Evolutionary conservation across 140 eudicot species (phyloP).

Genomic region (Oenanthe javanica): DNA sequence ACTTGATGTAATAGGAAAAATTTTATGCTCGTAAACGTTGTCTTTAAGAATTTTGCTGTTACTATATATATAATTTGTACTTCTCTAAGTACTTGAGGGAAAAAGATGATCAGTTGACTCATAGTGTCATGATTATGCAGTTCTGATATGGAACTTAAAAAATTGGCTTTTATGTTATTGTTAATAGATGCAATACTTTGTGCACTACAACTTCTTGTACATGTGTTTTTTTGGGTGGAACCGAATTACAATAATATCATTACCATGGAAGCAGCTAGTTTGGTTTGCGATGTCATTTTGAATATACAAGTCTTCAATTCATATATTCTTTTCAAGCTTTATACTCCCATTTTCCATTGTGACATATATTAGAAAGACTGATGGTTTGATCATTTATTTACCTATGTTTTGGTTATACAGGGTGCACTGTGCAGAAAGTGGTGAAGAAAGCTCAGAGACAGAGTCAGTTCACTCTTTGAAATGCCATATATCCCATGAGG

Average conservation of each 20-base stretch:
- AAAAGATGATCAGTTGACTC: not conserved
- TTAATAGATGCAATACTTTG: not conserved
- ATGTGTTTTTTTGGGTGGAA: not conserved
- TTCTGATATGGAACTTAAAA: not conserved
- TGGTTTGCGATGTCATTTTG: not conserved
- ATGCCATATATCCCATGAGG: conserved; percentile 97
- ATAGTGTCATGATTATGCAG: not conserved
- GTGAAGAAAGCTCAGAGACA: conserved; percentile 86
- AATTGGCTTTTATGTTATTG: not conserved
- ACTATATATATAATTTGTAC: too few species aligned
- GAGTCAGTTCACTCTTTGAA: conserved; percentile 80
- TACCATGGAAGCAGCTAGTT: not conserved
- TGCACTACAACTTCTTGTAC: not conserved
- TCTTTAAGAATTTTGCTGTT: not conserved
- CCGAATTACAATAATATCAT: not conserved
- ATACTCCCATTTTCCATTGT: not conserved
- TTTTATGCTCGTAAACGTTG: not conserved
- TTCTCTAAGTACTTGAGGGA: too few species aligned
- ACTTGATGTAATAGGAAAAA: not conserved
- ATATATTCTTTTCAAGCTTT: not conserved
- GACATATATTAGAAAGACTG: not conserved
- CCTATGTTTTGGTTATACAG: conserved; percentile 31
- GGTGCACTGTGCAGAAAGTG: conserved; percentile 95
- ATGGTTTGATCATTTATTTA: not conserved
- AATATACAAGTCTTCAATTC: not conserved